These are phyloP conservation scores for Podila epigama DNA, from an alignment of 192 early-diverging fungal genomes.

Conservation along the genomic window DNA sequence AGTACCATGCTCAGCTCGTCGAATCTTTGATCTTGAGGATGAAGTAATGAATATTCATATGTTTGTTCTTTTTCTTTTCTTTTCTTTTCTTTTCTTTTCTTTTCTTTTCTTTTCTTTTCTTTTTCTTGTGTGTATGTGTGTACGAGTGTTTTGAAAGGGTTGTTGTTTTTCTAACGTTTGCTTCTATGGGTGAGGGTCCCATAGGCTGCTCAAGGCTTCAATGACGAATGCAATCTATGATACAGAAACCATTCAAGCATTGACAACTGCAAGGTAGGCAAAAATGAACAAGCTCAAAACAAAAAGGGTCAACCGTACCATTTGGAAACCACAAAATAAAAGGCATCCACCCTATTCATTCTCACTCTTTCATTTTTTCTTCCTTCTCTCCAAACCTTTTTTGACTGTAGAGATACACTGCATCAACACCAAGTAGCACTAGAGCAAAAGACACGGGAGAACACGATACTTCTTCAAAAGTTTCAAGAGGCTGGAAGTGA, in stretches of 20 bases:
- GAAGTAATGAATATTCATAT: neutral
- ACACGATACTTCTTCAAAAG: conserved; percentile 5
- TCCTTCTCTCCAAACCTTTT: neutral
- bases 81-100: neutral
- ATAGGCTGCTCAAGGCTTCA: conserved; percentile 8
- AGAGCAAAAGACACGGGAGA: conserved; percentile 7
- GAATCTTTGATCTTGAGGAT: conserved; percentile 25
- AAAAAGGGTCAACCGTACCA: too few species aligned
- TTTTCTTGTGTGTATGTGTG: neutral
- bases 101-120: neutral
- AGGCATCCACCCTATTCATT: too few species aligned
- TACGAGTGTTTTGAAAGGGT: too few species aligned
- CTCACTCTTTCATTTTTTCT: neutral
- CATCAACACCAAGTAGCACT: neutral
- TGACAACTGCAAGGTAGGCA: conserved; percentile 17
- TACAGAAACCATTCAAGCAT: conserved; percentile 3
- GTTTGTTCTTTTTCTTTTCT: neutral
- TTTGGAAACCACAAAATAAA: too few species aligned
- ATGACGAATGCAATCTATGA: conserved; percentile 22
- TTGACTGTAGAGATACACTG: conserved; percentile 10
- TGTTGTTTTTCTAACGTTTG: too few species aligned
- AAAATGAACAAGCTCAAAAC: neutral
- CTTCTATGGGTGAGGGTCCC: too few species aligned
- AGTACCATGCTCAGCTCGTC: conserved; percentile 28
- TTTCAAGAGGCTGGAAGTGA: conserved; percentile 40